Evolutionary conservation across 192 early-diverging fungal species (phyloP), one percentile per base, ranked within the genome.

Genomic region (Chytriomyces confervae): DNA sequence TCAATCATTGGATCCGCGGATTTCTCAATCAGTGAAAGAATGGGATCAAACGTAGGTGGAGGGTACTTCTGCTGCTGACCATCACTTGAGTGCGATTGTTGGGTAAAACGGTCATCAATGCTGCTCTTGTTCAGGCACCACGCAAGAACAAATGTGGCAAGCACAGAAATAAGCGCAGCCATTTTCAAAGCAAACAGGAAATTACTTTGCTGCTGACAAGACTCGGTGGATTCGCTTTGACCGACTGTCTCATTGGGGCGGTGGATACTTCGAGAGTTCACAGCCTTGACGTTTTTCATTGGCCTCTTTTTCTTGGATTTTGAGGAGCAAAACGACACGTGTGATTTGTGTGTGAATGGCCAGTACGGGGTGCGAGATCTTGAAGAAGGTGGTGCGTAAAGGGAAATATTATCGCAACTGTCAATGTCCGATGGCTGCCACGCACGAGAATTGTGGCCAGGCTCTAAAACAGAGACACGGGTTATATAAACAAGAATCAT

Each of bases 1-100:
- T 76, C 44, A 24, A 46, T 50, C 6, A 76, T 50, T 18, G 23
- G 74, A 23, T 10, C 20, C 5, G 13, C 5, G 2, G 62, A 50
- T 50, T 76, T 76, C n/a, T 66, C 44, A 11, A 76, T 62, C 24
- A 50, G 44, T 72, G 50, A 8, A 46, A 29, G 72, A 62, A 46
- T 62, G 36, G 72, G 49, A n/a, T 43, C 8, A 75, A 13, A 46
- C 13, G 47, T 36, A 29, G 24, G 20, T 27, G 11, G 18, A 65
- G 36, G 2, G 36, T 36, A 36, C 4, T 36, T 36, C 36, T 36
- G 36, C 36, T 36, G 36, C 36, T 36, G 36, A 36, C 36, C 36
- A 36, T 36, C 36, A 4, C 36, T 36, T 36, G 36, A 36, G 36
- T 36, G 36, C 36, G 36, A 36, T 36, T 36, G 36, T 36, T 36